Conservation (phyloP, 2,329 filamentous ascomycete genomes). For the Colletotrichum cordylinicola region DNA sequence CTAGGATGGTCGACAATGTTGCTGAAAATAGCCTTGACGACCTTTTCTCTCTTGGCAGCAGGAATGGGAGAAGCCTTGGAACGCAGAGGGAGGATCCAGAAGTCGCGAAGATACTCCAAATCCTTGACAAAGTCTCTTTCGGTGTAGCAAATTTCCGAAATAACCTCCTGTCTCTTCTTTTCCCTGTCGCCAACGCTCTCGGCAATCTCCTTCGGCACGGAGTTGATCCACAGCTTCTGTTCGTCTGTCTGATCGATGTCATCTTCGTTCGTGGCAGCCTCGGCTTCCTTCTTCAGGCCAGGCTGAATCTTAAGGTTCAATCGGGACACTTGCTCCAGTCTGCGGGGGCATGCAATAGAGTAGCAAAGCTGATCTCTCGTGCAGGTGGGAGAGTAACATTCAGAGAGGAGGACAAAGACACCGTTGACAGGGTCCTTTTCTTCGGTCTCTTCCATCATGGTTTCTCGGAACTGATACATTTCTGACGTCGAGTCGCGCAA, state of each 20-base stretch:
- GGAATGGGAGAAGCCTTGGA: slow-evolving; percentile 87
- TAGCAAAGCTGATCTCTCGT: slow-evolving; percentile 96
- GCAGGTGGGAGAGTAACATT: slow-evolving; percentile 98
- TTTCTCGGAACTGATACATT: slow-evolving; percentile 97
- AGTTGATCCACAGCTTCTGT: slow-evolving; percentile 99
- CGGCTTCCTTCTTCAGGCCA: slow-evolving; percentile 73
- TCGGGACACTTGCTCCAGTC: slow-evolving; percentile 92
- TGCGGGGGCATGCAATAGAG: slow-evolving; percentile 93
- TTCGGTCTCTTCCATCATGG: slow-evolving; percentile 82
- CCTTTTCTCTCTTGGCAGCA: slow-evolving; percentile 83
- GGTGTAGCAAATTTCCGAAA: slow-evolving; percentile 98
- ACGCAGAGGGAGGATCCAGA: slow-evolving; percentile 94
- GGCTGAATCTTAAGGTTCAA: slow-evolving; percentile 93
- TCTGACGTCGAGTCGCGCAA: slow-evolving; percentile 92
- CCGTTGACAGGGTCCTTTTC: slow-evolving; percentile 81
- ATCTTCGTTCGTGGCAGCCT: slow-evolving; percentile 72
- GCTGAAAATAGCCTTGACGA: slow-evolving; percentile 92
- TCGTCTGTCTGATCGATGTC: slow-evolving; percentile 86
- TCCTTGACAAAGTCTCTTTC: slow-evolving; percentile 99
- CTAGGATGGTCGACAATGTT: slow-evolving; percentile 86
- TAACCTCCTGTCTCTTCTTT: slow-evolving; percentile 97
- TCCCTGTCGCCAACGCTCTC: slow-evolving; percentile 89
- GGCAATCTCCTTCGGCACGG: slow-evolving; percentile 91
- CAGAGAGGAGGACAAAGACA: slow-evolving; percentile 93
- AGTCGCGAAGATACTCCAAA: slow-evolving; percentile 94